Percentiles rank a stretch among this genome's conserved stretches.
phyloP scores from a whole-genome alignment of 2,329 filamentous ascomycete genomes.

The Colletotrichum sp. region DNA sequence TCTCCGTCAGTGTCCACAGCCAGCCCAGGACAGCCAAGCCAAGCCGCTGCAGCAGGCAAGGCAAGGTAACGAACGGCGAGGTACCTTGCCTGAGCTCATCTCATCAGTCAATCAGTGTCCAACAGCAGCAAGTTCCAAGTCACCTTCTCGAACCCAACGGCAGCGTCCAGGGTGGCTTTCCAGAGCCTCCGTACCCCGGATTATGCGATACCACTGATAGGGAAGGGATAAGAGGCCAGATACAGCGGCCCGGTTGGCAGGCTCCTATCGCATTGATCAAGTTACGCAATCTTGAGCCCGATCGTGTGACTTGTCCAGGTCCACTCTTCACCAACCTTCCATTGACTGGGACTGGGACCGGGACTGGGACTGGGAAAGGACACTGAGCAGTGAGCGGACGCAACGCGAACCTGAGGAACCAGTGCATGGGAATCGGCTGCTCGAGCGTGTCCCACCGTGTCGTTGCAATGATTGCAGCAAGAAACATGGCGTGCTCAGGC shows the following conservation, averaged over 20 bases:
- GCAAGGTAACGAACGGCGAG: background rate
- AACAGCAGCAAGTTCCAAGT: background rate
- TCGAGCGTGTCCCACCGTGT: conserved; percentile 10
- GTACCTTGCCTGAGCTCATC: background rate
- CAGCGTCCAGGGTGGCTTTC: conserved; percentile 3
- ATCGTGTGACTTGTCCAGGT: conserved; percentile 16
- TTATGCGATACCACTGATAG: conserved; percentile 11
- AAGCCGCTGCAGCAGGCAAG: background rate
- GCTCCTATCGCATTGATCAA: conserved; percentile 16
- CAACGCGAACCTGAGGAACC: background rate
- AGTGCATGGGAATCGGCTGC: conserved; percentile 8
- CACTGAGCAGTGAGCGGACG: background rate
- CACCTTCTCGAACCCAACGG: background rate
- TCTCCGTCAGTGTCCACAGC: background rate
- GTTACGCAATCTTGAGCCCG: conserved; percentile 8
- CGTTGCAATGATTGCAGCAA: background rate
- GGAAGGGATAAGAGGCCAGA: background rate
- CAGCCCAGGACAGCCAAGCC: background rate
- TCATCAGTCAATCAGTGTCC: background rate
- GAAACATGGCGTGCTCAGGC: conserved; percentile 8
- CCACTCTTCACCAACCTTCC: conserved; percentile 4
- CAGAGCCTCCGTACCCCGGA: conserved; percentile 10
- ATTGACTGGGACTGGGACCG: background rate
- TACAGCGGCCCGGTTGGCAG: background rate
- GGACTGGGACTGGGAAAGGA: background rate